phyloP scores from a whole-genome alignment of 805 yeast genomes.

The Lipomyces japonicus region DNA sequence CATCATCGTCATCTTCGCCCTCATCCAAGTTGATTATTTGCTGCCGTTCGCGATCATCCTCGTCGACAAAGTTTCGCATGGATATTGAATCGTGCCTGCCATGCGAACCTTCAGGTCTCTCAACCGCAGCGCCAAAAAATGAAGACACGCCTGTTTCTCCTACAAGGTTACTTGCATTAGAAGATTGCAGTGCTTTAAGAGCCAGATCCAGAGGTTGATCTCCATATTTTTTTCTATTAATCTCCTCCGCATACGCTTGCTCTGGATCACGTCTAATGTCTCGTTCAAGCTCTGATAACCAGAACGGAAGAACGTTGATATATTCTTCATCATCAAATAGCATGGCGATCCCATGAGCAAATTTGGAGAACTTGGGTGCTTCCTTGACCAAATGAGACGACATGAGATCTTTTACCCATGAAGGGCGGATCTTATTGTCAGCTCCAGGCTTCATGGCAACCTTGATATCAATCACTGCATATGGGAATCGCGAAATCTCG shows the following conservation, averaged over 20 bases:
- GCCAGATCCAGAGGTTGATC: slow-evolving; percentile 21
- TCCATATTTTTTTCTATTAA: slow-evolving; percentile 40
- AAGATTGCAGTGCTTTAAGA: neutral
- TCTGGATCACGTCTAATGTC: slow-evolving; percentile 76
- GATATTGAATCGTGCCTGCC: slow-evolving; percentile 20
- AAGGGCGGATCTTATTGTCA: slow-evolving; percentile 27
- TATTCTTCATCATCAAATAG: slow-evolving; percentile 78
- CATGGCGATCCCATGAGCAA: slow-evolving; percentile 86
- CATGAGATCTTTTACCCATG: slow-evolving; percentile 84
- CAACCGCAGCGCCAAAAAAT: slow-evolving; percentile 11
- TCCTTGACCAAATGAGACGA: slow-evolving; percentile 83
- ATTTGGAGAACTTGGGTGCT: slow-evolving; percentile 89
- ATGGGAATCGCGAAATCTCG: slow-evolving; percentile 51
- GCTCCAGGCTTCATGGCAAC: slow-evolving; percentile 30
- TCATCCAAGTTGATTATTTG: slow-evolving; percentile 15
- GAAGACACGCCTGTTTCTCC: slow-evolving; percentile 7
- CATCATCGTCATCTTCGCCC: slow-evolving; percentile 47
- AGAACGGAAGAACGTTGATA: slow-evolving; percentile 84
- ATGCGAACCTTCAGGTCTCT: slow-evolving; percentile 29
- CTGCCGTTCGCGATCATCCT: slow-evolving; percentile 16
- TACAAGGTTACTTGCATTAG: neutral
- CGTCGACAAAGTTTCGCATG: slow-evolving; percentile 20
- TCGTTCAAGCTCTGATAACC: slow-evolving; percentile 86
- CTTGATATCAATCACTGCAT: slow-evolving; percentile 77
- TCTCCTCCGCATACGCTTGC: slow-evolving; percentile 68